phyloP scores from a whole-genome alignment of 371 early-diverging fungal species.

The Coemansia sp. region DNA sequence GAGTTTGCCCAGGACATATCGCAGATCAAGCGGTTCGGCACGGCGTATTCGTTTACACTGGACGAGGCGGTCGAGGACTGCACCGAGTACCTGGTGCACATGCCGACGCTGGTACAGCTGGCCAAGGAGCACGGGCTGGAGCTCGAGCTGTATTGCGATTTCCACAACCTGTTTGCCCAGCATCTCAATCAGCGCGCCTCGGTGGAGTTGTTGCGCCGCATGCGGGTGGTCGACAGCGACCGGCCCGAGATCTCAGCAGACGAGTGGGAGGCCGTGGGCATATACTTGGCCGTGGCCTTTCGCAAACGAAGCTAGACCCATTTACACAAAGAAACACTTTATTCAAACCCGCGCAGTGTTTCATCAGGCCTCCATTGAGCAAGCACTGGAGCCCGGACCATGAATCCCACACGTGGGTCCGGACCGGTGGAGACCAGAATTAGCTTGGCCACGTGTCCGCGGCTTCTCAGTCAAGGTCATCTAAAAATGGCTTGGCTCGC shows the following conservation, averaged over 20 bases:
- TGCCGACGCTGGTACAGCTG: slow-evolving; percentile 62
- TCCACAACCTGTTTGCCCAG: slow-evolving; percentile 79
- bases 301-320: slow-evolving; percentile 26
- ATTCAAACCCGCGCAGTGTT: no score
- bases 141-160: slow-evolving; percentile 66
- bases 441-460: no score
- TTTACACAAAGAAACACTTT: no score
- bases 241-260: slow-evolving; percentile 67
- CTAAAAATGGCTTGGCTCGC: neutral
- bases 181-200: slow-evolving; percentile 58
- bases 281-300: slow-evolving; percentile 57
- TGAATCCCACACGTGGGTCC: no score
- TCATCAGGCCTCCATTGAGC: no score
- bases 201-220: slow-evolving; percentile 65
- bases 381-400: no score
- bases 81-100: slow-evolving; percentile 95
- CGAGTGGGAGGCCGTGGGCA: slow-evolving; percentile 94
- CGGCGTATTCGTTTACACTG: slow-evolving; percentile 90
- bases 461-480: no score
- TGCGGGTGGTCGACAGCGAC: slow-evolving; percentile 78
- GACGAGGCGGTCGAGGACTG: slow-evolving; percentile 97
- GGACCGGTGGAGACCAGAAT: no score
- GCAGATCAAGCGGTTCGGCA: slow-evolving; percentile 69
- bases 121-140: slow-evolving; percentile 84
- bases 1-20: slow-evolving; percentile 69